Percentiles rank a stretch among this genome's conserved stretches.
phyloP scores from a whole-genome alignment of 805 yeast genomes.

The Teunomyces cretensis region DNA sequence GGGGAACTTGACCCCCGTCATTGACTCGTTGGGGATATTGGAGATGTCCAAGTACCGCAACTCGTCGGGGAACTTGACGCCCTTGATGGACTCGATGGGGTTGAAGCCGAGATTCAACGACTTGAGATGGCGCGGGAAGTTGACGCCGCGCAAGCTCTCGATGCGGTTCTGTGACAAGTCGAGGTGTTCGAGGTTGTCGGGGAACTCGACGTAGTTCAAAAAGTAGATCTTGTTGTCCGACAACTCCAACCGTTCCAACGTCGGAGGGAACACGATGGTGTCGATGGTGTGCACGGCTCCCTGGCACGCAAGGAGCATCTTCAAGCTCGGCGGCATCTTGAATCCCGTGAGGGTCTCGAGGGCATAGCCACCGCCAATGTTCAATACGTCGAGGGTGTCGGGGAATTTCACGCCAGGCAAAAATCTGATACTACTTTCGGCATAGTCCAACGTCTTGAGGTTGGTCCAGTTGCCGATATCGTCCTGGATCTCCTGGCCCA shows the following conservation, averaged over 20 bases:
- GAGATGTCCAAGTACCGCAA: constrained; percentile 38
- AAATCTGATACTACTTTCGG: constrained; percentile 34
- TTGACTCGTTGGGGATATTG: constrained; percentile 44
- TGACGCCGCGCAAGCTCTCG: constrained; percentile 36
- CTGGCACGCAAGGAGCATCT: constrained; percentile 30
- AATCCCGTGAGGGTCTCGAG: constrained; percentile 41
- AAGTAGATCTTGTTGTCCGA: constrained; percentile 39
- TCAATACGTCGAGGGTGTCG: constrained; percentile 35
- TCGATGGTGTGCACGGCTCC: constrained; percentile 37
- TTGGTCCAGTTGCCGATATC: constrained; percentile 37
- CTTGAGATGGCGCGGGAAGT: constrained; percentile 33
- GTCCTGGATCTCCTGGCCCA: constrained; percentile 37
- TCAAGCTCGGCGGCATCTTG: constrained; percentile 34
- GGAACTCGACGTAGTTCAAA: constrained; percentile 40
- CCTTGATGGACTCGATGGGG: constrained; percentile 44
- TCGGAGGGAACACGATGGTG: constrained; percentile 32
- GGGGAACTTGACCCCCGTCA: constrained; percentile 48
- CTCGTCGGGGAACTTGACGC: constrained; percentile 39
- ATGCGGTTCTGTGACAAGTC: constrained; percentile 42
- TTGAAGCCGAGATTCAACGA: constrained; percentile 33
- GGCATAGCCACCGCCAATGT: constrained; percentile 40
- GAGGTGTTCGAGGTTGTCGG: constrained; percentile 25
- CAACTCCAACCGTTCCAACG: constrained; percentile 33
- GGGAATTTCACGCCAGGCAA: constrained; percentile 43
- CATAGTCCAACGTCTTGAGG: constrained; percentile 35